A percentile compares a stretch with the other conserved stretches of the same genome.
These are phyloP conservation scores for Eutrema heterophyllum DNA, from an alignment of 345 rosid species.

Conservation along the genomic window DNA sequence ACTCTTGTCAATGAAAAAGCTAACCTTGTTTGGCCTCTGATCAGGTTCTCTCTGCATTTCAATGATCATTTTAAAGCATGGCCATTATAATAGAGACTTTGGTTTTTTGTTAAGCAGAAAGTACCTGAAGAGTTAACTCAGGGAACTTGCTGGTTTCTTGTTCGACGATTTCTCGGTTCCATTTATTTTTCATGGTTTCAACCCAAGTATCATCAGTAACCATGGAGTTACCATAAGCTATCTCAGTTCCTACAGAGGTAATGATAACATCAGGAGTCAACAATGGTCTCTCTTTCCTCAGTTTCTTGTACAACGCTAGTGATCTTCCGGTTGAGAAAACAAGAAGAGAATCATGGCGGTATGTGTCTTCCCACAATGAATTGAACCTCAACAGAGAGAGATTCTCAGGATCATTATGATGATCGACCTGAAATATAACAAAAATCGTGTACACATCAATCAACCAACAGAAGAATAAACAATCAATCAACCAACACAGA, in stretches of 20 bases:
- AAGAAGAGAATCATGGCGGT: slow-evolving; percentile 74
- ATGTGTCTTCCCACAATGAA: slow-evolving; percentile 78
- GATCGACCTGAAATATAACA: slow-evolving; percentile 63
- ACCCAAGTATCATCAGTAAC: slow-evolving; percentile 81
- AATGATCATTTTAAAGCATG: not conserved
- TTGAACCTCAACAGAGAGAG: slow-evolving; percentile 70
- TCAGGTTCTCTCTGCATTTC: slow-evolving; percentile 63
- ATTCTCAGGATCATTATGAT: slow-evolving; percentile 73
- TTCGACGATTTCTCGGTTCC: slow-evolving; percentile 63
- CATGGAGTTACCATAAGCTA: slow-evolving; percentile 81
- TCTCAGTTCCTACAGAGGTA: slow-evolving; percentile 97
- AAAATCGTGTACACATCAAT: not conserved
- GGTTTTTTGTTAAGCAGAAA: not conserved
- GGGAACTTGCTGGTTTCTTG: slow-evolving; percentile 82
- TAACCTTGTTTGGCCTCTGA: slow-evolving; percentile 76
- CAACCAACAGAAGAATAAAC: not conserved
- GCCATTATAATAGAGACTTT: not conserved
- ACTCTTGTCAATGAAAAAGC: slow-evolving; percentile 66
- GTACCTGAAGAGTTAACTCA: slow-evolving; percentile 87
- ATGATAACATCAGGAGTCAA: slow-evolving; percentile 89
- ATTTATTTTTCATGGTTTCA: slow-evolving; percentile 67
- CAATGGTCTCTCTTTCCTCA: slow-evolving; percentile 83
- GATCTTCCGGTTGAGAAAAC: slow-evolving; percentile 94
- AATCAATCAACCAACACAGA: not conserved
- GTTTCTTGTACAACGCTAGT: slow-evolving; percentile 49